These are phyloP conservation scores for Neurospora sp. DNA, from an alignment of 495 filamentous ascomycete genomes.

Conservation along the genomic window DNA sequence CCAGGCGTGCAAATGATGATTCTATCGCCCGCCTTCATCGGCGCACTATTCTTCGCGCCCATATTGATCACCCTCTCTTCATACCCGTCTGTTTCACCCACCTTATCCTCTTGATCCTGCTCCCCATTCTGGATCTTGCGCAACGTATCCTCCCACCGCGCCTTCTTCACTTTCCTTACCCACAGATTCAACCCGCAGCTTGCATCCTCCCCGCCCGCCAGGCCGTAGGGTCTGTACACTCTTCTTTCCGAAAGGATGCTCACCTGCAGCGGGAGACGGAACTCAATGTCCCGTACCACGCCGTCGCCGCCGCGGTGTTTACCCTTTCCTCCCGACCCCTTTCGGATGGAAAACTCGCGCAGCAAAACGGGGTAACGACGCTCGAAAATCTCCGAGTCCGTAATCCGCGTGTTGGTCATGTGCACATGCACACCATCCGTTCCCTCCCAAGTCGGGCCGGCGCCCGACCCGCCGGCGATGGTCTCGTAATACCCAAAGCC, in stretches of 20 bases:
- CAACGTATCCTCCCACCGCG: slow-evolving; percentile 34
- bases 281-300: slow-evolving; percentile 90
- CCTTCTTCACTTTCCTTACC: slow-evolving; percentile 57
- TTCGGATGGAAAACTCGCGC: slow-evolving; percentile 67
- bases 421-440: slow-evolving; percentile 87
- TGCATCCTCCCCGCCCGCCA: slow-evolving; percentile 78
- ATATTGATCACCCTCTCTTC: slow-evolving; percentile 70
- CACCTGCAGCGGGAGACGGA: slow-evolving; percentile 77
- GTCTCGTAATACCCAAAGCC: slow-evolving; percentile 99
- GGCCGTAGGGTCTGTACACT: slow-evolving; percentile 80
- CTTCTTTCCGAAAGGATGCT: slow-evolving; percentile 82
- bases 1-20: slow-evolving; percentile 67
- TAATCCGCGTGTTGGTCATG: slow-evolving; percentile 99
- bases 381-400: slow-evolving; percentile 93
- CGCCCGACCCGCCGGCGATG: slow-evolving; percentile 86
- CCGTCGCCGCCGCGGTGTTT: slow-evolving; percentile 79
- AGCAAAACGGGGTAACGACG: slow-evolving; percentile 83
- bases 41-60: slow-evolving; percentile 88
- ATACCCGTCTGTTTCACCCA: slow-evolving; percentile 29
- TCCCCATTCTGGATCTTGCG: slow-evolving; percentile 19
- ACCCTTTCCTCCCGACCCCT: slow-evolving; percentile 60
- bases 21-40: slow-evolving; percentile 75
- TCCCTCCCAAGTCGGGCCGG: slow-evolving; percentile 79
- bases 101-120: slow-evolving; percentile 19
- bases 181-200: slow-evolving; percentile 76